phyloP scores from a whole-genome alignment of 345 rosid genomes.

The Firmiana major region DNA sequence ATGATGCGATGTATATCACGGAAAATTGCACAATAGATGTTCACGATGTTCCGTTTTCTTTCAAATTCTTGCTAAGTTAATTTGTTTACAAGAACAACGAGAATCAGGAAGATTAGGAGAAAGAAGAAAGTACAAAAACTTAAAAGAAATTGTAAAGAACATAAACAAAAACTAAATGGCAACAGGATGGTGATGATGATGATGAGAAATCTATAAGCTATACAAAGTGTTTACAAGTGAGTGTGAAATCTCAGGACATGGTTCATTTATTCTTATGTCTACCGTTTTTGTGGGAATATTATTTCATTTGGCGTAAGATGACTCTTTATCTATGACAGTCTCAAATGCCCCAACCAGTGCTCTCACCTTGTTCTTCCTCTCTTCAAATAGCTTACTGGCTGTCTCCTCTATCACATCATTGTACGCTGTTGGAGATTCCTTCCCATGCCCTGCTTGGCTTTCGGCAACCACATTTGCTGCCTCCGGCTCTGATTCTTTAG shows the following conservation, averaged over 20 bases:
- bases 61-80: neutral
- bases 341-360: conserved; percentile 91
- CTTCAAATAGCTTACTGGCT: conserved; percentile 58
- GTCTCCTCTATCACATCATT: conserved; percentile 84
- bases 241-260: neutral
- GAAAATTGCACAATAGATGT: neutral
- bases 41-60: neutral
- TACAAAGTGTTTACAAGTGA: conserved; percentile 9
- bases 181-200: neutral
- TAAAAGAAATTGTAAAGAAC: neutral
- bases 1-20: too few species aligned
- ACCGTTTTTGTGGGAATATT: neutral
- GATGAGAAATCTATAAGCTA: neutral
- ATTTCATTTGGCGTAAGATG: conserved; percentile 24
- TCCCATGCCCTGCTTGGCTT: conserved; percentile 32
- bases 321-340: conserved; percentile 81
- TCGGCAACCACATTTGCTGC: conserved; percentile 11
- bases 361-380: conserved; percentile 78
- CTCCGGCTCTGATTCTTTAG: conserved; percentile 5
- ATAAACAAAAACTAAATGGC: neutral
- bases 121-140: neutral
- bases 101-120: neutral
- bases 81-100: neutral
- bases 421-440: conserved; percentile 58
- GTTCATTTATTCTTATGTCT: neutral